Base-by-base conservation (phyloP, 1,284 basidiomycete genomes). In the Thecaphora frezii region DNA sequence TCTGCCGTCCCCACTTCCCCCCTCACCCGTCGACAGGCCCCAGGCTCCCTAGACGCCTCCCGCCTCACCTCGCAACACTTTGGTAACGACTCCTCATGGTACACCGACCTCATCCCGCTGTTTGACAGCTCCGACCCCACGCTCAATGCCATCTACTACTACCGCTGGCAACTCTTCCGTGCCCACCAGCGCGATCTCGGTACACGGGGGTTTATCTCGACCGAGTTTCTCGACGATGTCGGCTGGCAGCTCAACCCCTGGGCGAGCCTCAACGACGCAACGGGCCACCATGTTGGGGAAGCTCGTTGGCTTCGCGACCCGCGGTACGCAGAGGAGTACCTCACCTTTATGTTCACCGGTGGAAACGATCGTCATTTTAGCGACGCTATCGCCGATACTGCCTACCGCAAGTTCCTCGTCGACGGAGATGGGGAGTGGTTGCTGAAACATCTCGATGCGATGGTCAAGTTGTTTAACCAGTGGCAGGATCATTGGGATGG, bases 81-180 rank as follows among this genome's bases (percentile, higher is more conserved):
- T 28, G 33, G 54, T 16, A 54, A 56, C 50, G 40, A 54, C 16
- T 9, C 37, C 9, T 39, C 44, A 26, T 52, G 50, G 50, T 52
- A 52, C 38, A 19, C 16, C 21, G 48, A 56, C 36, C 33, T 38
- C 25, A 44, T 53, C 24, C 47, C 51, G 22, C 53, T 44, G 23
- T 56, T 56, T 25, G 54, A 56, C 37, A 44, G 23, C 12, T 37
- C 26, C 37, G 48, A 56, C 26, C 7, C 21, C 25, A 38, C 18
- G 42, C 25, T 37, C 30, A 36, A 56, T 24, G 42, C 47, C n/a
- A 26, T 52, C 47, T 52, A 48, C 36, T 52, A 52, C 47, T 52
- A 52, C 36, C 44, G 50, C 4, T 49, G 44, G 46, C 14, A 48
- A 12, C 13, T 52, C 28, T 36, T 48, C 38, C 44, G 50, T 13